These are phyloP conservation scores for Elaeis guineensis DNA, from an alignment of 176 grass and related monocot species.

Conservation along the genomic window DNA sequence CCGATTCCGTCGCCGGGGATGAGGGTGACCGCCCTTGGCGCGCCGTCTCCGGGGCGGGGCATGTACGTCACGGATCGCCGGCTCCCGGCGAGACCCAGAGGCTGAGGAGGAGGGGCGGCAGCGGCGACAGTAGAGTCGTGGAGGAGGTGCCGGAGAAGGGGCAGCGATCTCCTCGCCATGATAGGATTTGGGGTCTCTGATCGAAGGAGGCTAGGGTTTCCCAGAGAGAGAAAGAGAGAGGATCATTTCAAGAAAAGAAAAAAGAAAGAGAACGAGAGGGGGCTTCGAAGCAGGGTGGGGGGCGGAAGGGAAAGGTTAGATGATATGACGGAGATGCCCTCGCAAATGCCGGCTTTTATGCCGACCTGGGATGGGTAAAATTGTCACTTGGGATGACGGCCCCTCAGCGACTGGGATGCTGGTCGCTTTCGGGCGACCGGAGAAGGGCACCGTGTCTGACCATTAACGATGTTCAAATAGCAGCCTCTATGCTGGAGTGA, in stretches of 20 bases:
- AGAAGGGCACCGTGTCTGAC: too few relatives aligned
- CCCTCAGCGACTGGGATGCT: too few relatives aligned
- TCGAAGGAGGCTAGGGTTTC: neutral
- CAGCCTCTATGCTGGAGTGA: too few relatives aligned
- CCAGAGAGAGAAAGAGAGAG: neutral
- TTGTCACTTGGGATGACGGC: too few relatives aligned
- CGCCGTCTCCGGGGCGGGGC: constrained; percentile 82
- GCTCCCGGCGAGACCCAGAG: constrained; percentile 5
- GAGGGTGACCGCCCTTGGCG: constrained; percentile 63
- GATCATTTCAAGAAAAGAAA: neutral
- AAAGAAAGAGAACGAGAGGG: too few relatives aligned
- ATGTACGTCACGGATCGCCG: constrained; percentile 90
- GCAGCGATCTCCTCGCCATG: constrained; percentile 65
- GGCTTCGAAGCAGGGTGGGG: too few relatives aligned
- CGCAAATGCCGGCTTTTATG: too few relatives aligned
- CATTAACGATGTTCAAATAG: too few relatives aligned
- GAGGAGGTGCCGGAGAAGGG: constrained; percentile 49
- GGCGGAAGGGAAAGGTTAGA: too few relatives aligned
- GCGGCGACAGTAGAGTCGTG: neutral
- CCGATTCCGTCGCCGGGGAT: constrained; percentile 94
- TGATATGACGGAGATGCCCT: too few relatives aligned
- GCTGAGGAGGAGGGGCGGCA: neutral
- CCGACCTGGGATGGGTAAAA: too few relatives aligned
- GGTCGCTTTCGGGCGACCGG: too few relatives aligned
- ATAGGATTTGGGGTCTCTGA: neutral